Evolutionary conservation across 2,329 filamentous ascomycete genomes (phyloP), one percentile per base, ranked within the genome.

Genomic region (Aureobasidium lini): DNA sequence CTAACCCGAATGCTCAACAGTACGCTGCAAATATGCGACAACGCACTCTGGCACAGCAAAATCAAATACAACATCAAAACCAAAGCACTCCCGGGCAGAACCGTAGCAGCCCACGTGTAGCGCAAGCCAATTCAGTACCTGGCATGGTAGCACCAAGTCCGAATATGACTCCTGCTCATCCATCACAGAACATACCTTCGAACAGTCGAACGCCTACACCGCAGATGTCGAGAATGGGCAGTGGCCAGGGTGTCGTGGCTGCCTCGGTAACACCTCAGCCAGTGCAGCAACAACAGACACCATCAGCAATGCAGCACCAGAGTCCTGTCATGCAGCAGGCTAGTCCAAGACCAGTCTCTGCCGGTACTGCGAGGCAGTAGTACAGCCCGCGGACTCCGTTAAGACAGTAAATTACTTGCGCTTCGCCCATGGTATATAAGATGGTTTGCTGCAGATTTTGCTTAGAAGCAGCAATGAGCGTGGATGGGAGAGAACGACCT

Each of bases 11-110:
- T 48, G 52, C 61, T 28, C 60, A 65, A 59, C 60, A 66, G 57
- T 71, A 72, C 53, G 66, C 69, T 6, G 67, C 67, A 53, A 61
- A 67, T 43, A 68, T 73, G 64, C 65, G 65, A 28, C 66, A 67
- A 49, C 65, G 66, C 18, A 64, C 67, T 29, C 48, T 67, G 62
- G 60, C 63, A 52, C 68, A 71, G 61, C 59, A 46, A 31, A 56
- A 13, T 15, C 60, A 59, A 13, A 53, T 28, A 7, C 59, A 60
- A 23, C 43, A 40, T 7, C 48, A 16, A 40, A 49, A 32, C 11
- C 42, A 47, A 40, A 43, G 11, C 5, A 6, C 28, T 9, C n/a
- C 28, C 11, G 31, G n/a, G 11, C 48, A 43, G 7, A 60, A 43
- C 23, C 66, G 63, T 50, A 63, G 65, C 39, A 70, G 69, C 57